A percentile compares a stretch with the other conserved stretches of the same genome.
Conservation (phyloP, 148 eudicot genomes). For the Selenicereus undatus region DNA sequence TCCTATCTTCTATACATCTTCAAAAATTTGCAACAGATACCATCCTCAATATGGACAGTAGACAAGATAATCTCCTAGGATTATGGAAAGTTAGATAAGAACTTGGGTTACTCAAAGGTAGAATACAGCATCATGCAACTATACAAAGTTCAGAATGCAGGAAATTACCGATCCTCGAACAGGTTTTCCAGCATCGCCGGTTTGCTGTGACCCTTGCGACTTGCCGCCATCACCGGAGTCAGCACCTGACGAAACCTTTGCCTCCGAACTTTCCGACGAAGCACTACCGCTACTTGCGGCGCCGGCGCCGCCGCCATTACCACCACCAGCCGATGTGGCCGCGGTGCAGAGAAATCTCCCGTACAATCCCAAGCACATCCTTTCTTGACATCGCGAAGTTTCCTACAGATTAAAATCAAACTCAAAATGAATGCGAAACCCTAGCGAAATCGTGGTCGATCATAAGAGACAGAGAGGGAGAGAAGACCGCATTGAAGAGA, state of each 20-base stretch:
- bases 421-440: background rate
- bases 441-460: background rate
- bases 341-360: slow-evolving; percentile 30
- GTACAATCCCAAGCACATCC: slow-evolving; percentile 22
- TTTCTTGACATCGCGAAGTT: slow-evolving; percentile 17
- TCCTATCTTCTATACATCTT: no score
- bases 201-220: slow-evolving; percentile 47
- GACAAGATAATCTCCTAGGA: background rate
- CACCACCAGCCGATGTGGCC: slow-evolving; percentile 23
- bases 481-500: background rate
- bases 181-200: slow-evolving; percentile 60
- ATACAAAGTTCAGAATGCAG: background rate
- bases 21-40: no score
- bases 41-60: background rate
- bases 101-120: background rate
- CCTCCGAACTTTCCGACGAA: slow-evolving; percentile 15
- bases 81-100: background rate
- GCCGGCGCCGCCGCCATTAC: background rate
- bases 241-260: slow-evolving; percentile 26
- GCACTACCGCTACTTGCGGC: slow-evolving; percentile 12
- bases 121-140: background rate
- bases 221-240: slow-evolving; percentile 30
- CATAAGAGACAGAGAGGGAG: slow-evolving; percentile 1
- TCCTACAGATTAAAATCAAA: slow-evolving; percentile 13
- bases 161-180: slow-evolving; percentile 77